phyloP scores from a whole-genome alignment of 2,329 filamentous ascomycete genomes.

The Aspergillus sp. region DNA sequence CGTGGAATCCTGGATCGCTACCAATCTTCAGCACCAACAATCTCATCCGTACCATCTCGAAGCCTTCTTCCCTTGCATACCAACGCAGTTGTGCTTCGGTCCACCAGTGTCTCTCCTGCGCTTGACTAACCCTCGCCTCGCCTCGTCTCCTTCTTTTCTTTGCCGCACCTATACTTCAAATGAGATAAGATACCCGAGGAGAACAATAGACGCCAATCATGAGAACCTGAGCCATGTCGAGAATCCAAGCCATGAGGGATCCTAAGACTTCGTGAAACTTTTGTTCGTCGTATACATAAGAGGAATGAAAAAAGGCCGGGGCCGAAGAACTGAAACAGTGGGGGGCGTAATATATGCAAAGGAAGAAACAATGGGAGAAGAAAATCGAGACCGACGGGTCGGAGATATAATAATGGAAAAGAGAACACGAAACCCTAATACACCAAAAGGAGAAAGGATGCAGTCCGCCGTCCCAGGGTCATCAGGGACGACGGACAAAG shows the following conservation, averaged over 20 bases:
- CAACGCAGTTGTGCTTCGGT: slow-evolving; percentile 26
- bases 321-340: slow-evolving; percentile 26
- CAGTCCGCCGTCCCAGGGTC: slow-evolving; percentile 19
- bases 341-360: slow-evolving; percentile 40
- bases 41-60: slow-evolving; percentile 23
- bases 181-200: slow-evolving; percentile 35
- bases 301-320: slow-evolving; percentile 26
- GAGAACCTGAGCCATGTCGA: slow-evolving; percentile 35
- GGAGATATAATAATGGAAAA: slow-evolving; percentile 3
- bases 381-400: slow-evolving; percentile 21
- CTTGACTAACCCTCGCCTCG: slow-evolving; percentile 26
- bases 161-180: slow-evolving; percentile 31
- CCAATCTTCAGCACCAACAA: slow-evolving; percentile 25
- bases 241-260: slow-evolving; percentile 33
- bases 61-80: slow-evolving; percentile 26
- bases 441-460: slow-evolving; percentile 18
- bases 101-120: slow-evolving; percentile 26
- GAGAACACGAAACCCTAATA: slow-evolving; percentile 7
- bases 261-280: slow-evolving; percentile 40
- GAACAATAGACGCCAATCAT: slow-evolving; percentile 45
- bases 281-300: slow-evolving; percentile 45
- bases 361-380: slow-evolving; percentile 29
- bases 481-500: background rate
- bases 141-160: slow-evolving; percentile 33
- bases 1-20: slow-evolving; percentile 21